Base-by-base conservation (phyloP, 768 basidiomycete genomes). In the Phanerodontia chrysosporium region DNA sequence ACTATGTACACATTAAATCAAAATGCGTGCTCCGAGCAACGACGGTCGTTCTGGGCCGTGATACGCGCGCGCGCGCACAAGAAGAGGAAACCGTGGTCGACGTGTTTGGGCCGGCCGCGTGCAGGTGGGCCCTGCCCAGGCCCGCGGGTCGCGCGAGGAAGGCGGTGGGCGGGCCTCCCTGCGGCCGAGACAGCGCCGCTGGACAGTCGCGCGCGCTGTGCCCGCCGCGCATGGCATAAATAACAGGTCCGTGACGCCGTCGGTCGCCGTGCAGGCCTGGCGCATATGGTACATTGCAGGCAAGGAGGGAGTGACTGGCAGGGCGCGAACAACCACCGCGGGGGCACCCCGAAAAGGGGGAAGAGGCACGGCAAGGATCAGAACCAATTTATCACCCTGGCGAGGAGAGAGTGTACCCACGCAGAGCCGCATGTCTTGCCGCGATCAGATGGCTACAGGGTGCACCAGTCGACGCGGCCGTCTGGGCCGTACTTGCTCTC, bases 401-500 rank as follows among this genome's bases (percentile, higher is more conserved):
- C 4, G 36, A 53, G 52, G 36, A 22, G 24, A 53, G 52, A 42
- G 24, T 24, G 22, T 42, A 53, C 52, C 52, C 52, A 53, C 52
- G 52, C 22, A 42, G 22, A 53, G 52, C 52, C 35, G 24, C 35
- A 27, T 53, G 52, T 27, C 35, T 36, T 27, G 9, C 18, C 49
- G 27, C 49, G 16, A 51, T 51, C 32, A 36, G 52, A 42, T 36
- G 35, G 35, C 52, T 32, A 55, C 21, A 61, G 60, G 25, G 42
- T 32, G 67, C 86, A 86, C 90, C 90, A 93, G 66, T 91, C 79
- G n/a, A 93, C 86, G 59, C 71, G 77, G 51, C 81, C 84, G 42
- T 83, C 85, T 25, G 76, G 64, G 6, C 94, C 95, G 67, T 97
- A 95, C 65, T 83, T 85, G 58, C 79, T 67, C 69, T 83, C 82